Conservation (phyloP, 1,284 basidiomycete genomes). For the Gomphus bonarii region DNA sequence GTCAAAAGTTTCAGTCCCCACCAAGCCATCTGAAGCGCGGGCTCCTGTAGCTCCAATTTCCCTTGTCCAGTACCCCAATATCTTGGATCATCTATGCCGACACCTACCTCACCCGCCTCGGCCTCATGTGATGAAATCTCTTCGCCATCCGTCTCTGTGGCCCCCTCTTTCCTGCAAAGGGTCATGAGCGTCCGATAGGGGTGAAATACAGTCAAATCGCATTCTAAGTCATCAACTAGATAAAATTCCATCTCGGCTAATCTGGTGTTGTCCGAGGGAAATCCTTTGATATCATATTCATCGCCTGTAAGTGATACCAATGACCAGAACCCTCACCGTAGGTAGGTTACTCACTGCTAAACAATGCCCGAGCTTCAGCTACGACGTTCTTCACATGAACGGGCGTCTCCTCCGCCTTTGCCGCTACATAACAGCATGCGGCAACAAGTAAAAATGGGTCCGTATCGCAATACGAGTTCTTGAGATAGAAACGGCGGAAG, state of each 20-base stretch:
- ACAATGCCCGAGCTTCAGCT: slow-evolving; percentile 72
- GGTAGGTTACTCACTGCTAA: slow-evolving; percentile 48
- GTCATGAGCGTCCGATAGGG: slow-evolving; percentile 83
- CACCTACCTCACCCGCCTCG: slow-evolving; percentile 56
- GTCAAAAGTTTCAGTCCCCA: slow-evolving; percentile 20
- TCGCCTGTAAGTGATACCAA: slow-evolving; percentile 29
- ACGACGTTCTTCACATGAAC: slow-evolving; percentile 91
- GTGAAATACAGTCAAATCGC: slow-evolving; percentile 89
- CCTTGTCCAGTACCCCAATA: slow-evolving; percentile 71
- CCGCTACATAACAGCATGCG: slow-evolving; percentile 91
- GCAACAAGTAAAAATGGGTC: slow-evolving; percentile 89
- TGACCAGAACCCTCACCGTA: neutral
- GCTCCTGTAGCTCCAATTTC: slow-evolving; percentile 54
- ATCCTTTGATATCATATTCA: slow-evolving; percentile 62
- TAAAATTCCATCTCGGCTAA: slow-evolving; percentile 99
- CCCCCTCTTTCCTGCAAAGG: slow-evolving; percentile 52
- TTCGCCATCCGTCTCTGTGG: slow-evolving; percentile 16
- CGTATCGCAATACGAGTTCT: slow-evolving; percentile 89
- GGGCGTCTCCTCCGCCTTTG: slow-evolving; percentile 94
- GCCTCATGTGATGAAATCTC: slow-evolving; percentile 25
- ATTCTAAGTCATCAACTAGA: slow-evolving; percentile 91
- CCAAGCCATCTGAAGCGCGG: slow-evolving; percentile 71
- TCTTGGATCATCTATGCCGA: slow-evolving; percentile 46
- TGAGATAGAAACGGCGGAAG: slow-evolving; percentile 90
- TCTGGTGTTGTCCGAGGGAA: slow-evolving; percentile 81